Percentiles rank a stretch among this genome's conserved stretches.
Evolutionary conservation across 2,329 filamentous ascomycete species (phyloP).

Genomic region (Apiospora malaysiana): DNA sequence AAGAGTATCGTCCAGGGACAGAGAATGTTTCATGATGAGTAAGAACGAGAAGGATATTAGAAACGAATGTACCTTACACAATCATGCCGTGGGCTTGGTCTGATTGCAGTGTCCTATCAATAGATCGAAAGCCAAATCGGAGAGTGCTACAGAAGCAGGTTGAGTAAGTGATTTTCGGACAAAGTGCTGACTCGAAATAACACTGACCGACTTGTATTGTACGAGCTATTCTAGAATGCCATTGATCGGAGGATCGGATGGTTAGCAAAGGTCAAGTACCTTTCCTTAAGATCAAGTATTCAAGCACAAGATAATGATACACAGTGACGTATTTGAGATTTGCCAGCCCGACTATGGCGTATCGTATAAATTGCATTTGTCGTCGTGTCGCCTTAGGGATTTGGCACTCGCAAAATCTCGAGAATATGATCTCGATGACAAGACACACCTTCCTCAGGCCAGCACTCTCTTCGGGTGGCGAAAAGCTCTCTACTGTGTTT

Average conservation of each 20-base stretch:
- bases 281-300: neutral
- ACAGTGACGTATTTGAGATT: neutral
- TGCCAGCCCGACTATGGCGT: neutral
- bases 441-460: neutral
- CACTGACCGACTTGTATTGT: neutral
- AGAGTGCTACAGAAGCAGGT: neutral
- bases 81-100: neutral
- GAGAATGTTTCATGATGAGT: neutral
- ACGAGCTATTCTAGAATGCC: neutral
- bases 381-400: neutral
- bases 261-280: neutral
- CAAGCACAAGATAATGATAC: neutral
- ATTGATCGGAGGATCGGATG: neutral
- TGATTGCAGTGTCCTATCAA: neutral
- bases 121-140: neutral
- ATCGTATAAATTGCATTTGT: neutral
- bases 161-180: neutral
- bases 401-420: neutral
- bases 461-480: neutral
- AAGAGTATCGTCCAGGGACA: neutral
- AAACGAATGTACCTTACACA: neutral
- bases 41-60: neutral
- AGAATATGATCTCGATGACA: slow-evolving; percentile 11
- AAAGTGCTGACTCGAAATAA: neutral
- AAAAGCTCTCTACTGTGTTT: neutral